Conservation (phyloP, 1,139 yeast species). For the Candida gigantensis region DNA sequence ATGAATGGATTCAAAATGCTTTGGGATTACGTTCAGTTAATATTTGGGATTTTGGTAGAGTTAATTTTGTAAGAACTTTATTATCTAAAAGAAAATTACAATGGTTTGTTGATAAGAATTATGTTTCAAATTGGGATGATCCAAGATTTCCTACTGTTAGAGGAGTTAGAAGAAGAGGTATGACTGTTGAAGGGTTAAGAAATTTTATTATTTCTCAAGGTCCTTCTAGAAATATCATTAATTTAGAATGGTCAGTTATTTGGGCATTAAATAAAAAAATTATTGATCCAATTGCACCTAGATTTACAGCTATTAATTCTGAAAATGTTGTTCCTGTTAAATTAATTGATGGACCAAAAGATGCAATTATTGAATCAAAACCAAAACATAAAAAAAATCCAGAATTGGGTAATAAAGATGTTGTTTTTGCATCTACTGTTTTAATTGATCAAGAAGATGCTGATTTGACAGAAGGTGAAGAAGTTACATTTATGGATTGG, state of each 20-base stretch:
- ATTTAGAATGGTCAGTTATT: constrained; percentile 93
- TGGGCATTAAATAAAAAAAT: constrained; percentile 98
- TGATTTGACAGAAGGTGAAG: constrained; percentile 69
- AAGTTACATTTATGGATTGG: constrained; percentile 98
- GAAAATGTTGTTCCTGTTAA: constrained; percentile 64
- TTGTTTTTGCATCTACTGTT: constrained; percentile 62
- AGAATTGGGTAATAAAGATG: constrained; percentile 82
- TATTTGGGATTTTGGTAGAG: constrained; percentile 97
- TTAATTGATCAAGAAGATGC: constrained; percentile 93
- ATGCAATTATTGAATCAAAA: constrained; percentile 64
- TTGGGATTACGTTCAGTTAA: constrained; percentile 85
- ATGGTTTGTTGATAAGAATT: constrained; percentile 92
- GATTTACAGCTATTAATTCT: constrained; percentile 77
- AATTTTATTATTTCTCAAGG: constrained; percentile 94
- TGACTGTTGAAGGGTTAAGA: constrained; percentile 96
- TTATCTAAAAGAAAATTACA: constrained; percentile 95
- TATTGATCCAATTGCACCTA: constrained; percentile 94
- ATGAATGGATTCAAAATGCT: constrained; percentile 89
- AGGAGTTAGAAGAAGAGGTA: constrained; percentile 99
- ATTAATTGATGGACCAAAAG: constrained; percentile 69
- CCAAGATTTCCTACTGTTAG: constrained; percentile 99
- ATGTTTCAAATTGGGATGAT: constrained; percentile 94
- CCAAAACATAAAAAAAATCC: constrained; percentile 97
- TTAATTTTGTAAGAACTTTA: constrained; percentile 91
- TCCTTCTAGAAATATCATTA: constrained; percentile 93